phyloP scores from a whole-genome alignment of 805 yeast genomes.

The Cyberlindnera veronae region DNA sequence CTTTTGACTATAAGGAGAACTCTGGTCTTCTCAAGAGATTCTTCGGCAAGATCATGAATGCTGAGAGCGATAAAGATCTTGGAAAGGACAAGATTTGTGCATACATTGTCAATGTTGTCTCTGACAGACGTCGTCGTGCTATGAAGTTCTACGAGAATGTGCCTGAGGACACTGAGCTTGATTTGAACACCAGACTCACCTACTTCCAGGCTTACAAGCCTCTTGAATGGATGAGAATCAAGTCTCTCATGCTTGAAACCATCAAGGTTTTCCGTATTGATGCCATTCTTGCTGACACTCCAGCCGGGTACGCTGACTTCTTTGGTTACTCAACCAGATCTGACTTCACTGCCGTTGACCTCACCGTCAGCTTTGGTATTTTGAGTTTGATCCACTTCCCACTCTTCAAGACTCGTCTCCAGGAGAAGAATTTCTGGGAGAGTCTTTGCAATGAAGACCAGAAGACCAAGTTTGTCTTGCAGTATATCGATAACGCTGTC shows the following conservation, averaged over 20 bases:
- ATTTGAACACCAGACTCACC: background rate
- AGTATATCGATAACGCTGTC: background rate
- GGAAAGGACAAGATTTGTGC: background rate
- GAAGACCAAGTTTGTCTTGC: background rate
- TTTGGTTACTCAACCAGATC: background rate
- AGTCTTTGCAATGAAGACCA: background rate
- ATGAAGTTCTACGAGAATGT: background rate
- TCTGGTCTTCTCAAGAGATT: background rate
- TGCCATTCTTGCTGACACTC: background rate
- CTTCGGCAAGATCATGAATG: background rate
- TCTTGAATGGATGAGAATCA: conserved; percentile 1
- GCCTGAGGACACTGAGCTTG: background rate
- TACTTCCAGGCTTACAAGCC: background rate
- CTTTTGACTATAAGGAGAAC: too few species aligned
- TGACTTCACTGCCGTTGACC: background rate
- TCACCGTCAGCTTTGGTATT: background rate
- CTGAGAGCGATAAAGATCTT: background rate
- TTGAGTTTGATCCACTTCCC: background rate
- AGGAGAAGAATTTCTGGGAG: background rate
- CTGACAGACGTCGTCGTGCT: background rate
- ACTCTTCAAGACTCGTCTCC: background rate
- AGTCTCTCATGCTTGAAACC: background rate
- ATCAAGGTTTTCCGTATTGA: background rate
- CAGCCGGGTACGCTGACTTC: background rate
- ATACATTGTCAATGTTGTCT: background rate